These are phyloP conservation scores for Exophiala calicioides DNA, from an alignment of 2,329 filamentous ascomycete genomes.

Conservation along the genomic window DNA sequence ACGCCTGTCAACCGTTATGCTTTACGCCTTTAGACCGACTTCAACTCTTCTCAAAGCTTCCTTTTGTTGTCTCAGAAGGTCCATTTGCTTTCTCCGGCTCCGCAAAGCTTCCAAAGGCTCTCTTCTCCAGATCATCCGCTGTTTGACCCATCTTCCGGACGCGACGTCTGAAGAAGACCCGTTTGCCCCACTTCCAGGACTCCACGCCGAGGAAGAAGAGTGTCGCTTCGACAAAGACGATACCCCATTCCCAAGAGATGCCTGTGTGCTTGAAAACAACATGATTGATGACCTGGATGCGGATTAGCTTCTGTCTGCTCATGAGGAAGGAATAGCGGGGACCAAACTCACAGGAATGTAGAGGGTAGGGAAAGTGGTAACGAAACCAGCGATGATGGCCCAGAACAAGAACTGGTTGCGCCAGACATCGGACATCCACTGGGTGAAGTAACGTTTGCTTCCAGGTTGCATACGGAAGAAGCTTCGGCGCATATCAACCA, in stretches of 20 bases:
- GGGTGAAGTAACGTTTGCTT: constrained; percentile 61
- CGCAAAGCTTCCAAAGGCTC: not conserved
- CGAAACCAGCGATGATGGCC: constrained; percentile 59
- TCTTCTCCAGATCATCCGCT: not conserved
- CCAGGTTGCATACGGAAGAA: constrained; percentile 74
- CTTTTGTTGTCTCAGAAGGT: not conserved
- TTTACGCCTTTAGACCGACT: too few species aligned
- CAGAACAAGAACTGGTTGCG: constrained; percentile 72
- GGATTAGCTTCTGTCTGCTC: too few species aligned
- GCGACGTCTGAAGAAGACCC: constrained; percentile 52
- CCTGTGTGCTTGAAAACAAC: constrained; percentile 66
- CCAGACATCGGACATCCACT: constrained; percentile 70
- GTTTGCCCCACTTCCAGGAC: constrained; percentile 67
- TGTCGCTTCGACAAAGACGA: constrained; percentile 62
- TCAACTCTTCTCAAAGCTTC: not conserved
- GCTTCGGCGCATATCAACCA: constrained; percentile 69
- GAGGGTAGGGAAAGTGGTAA: constrained; percentile 60
- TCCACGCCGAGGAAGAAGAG: constrained; percentile 68
- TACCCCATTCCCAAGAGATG: constrained; percentile 70
- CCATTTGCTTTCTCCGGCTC: too few species aligned
- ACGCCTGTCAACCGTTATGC: too few species aligned
- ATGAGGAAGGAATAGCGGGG: constrained; percentile 41
- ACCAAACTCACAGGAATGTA: constrained; percentile 59
- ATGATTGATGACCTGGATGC: constrained; percentile 65
- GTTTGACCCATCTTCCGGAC: constrained; percentile 1